Percentiles rank a stretch among this genome's conserved stretches.
Evolutionary conservation across 805 yeast species (phyloP).

Genomic region (Saccharomycopsis capsularis): DNA sequence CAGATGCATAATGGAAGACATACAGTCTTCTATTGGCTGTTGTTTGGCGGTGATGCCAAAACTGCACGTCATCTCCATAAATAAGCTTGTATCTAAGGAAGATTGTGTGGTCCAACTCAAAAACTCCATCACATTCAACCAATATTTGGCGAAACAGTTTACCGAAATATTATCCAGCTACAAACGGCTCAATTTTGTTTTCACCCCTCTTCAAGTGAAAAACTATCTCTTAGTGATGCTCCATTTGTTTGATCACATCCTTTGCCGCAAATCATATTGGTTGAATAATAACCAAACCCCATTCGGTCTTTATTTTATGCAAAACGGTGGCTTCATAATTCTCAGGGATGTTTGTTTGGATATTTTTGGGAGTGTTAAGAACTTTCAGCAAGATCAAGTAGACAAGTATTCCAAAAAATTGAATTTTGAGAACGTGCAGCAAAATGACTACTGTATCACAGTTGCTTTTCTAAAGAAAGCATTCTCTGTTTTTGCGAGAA

Average conservation of each 20-base stretch:
- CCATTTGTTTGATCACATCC: constrained; percentile 32
- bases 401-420: neutral
- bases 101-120: neutral
- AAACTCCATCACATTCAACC: neutral
- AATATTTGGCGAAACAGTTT: constrained; percentile 18
- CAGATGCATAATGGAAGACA: constrained; percentile 36
- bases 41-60: neutral
- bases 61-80: neutral
- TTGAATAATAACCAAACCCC: constrained; percentile 31
- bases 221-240: constrained; percentile 31
- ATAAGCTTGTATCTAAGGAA: neutral
- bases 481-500: neutral
- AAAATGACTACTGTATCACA: constrained; percentile 14
- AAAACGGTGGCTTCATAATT: constrained; percentile 39
- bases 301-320: constrained; percentile 44
- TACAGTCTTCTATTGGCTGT: constrained; percentile 12
- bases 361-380: constrained; percentile 26
- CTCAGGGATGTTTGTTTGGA: constrained; percentile 28
- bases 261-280: constrained; percentile 27
- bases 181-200: neutral
- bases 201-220: constrained; percentile 20
- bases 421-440: constrained; percentile 7
- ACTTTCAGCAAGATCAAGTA: constrained; percentile 1
- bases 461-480: constrained; percentile 2
- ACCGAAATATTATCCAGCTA: constrained; percentile 22